Base-by-base conservation (phyloP, 2,329 filamentous ascomycete species). In the Nemania diffusa region DNA sequence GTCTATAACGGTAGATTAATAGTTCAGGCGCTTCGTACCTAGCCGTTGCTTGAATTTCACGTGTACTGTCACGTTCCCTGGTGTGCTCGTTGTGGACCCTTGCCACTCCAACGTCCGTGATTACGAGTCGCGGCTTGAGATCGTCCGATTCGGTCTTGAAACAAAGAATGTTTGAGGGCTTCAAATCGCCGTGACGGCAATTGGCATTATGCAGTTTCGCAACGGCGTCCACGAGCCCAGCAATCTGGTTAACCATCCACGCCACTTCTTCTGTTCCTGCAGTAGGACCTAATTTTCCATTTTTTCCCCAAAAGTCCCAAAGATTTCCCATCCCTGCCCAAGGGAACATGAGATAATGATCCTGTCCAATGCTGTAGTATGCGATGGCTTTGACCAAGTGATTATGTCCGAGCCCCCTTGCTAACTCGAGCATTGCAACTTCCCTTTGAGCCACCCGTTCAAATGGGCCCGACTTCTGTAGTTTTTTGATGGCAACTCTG, bases 101-200 rank as follows among this genome's bases (percentile, higher is more conserved):
- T 6, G 42, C 42, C 15, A 15, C 42, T 22, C 42, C 42, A 46
- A 46, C 8, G n/a, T 46, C 42, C 42, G 42, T 46, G 42, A 46
- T 46, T 22, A 46, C 42, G 2, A 46, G 42, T 4, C n/a, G 42
- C 42, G 42, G 42, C 15, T 46, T 46, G n/a, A 20, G 15, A 20
- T 20, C 4, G 42, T 46, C 17, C 42, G 42, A 46, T 46, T 15
- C 42, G 7, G 42, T 4, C 42, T 22, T 15, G 42, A 46, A 46
- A 46, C 42, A 46, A 22, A 46, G 42, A 46, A 46, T 46, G 20
- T 46, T 46, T 46, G n/a, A 46, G 11, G 42, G 42, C 42, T 46
- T 46, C 42, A 46, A 22, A 22, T 46, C 17, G 17, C 42, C 42
- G n/a, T 46, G 42, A 20, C 11, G 42, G 42, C 42, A 22, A 11